Base-by-base conservation (phyloP, 768 basidiomycete species). In the Collybiopsis confluens region DNA sequence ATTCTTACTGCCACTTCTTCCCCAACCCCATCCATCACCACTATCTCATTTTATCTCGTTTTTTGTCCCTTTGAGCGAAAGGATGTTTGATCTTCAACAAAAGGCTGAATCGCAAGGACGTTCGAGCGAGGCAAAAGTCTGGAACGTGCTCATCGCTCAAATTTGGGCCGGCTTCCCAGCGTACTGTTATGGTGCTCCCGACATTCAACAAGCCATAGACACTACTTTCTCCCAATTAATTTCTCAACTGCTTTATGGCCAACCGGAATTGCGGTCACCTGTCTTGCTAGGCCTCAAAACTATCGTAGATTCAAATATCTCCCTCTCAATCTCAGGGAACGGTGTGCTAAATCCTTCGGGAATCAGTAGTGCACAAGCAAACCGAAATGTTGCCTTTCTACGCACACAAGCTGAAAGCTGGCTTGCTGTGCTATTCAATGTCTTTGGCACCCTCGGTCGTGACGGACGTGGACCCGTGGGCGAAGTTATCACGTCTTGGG, bases 361-460 rank as follows among this genome's bases (percentile, higher is more conserved):
- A 9, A 71, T 90, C 40, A 76, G 86, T 9, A 71, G 73, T 15
- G 75, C 76, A 37, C 79, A 83, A 62, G 92, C 90, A 2, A 61
- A 70, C 28, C 73, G 72, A 42, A 94, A 94, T 60, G 58, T 98
- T 24, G 73, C 66, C 1, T 88, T 89, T 68, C 74, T 98, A 52
- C 81, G 79, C 38, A 77, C 76, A 0, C 88, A 98, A 64, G 86
- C 80, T 0, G 90, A 93, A 65, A 97, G 92, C 63, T 95, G 97
- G 88, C 81, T 98, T 30, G 86, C 92, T 1, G 93, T 98, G 4
- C 75, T 97, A 42, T 94, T 98, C 76, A 99, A 99, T 65, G 87
- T 99, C n/a, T 98, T 96, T 69, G 81, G 88, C 54, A 91, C 81
- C 56, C 83, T 90, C 28, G 81, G 79, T n/a, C 77, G 83, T 46